These are phyloP conservation scores for Hymenoscyphus occultus DNA, from an alignment of 2,329 filamentous ascomycete genomes.

Conservation along the genomic window DNA sequence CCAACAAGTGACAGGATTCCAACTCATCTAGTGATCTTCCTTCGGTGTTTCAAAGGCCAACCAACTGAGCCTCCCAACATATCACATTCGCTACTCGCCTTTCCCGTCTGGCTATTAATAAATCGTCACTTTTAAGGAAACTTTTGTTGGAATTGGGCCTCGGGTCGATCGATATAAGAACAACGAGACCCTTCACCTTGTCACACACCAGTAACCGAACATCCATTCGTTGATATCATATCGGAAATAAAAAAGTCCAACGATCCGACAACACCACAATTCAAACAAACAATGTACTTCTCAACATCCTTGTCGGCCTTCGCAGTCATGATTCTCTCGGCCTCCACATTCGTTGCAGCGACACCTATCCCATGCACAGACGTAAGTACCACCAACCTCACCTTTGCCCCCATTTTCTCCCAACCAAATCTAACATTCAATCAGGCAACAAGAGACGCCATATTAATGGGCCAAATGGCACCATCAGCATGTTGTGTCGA, in stretches of 20 bases:
- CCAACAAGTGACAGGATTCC: background rate
- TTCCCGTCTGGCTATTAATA: background rate
- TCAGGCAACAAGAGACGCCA: conserved; percentile 24
- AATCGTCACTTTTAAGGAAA: background rate
- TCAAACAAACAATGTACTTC: conserved; percentile 19
- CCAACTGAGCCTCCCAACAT: background rate
- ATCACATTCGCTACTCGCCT: conserved; percentile 4
- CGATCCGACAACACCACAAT: background rate
- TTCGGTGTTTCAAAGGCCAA: conserved; percentile 7
- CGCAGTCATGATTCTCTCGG: conserved; percentile 17
- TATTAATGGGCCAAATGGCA: conserved; percentile 29
- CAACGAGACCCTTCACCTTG: background rate
- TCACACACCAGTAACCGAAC: background rate
- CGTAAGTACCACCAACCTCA: conserved; percentile 18
- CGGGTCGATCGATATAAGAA: conserved; percentile 1
- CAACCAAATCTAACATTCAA: conserved; percentile 9
- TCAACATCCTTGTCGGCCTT: conserved; percentile 20
- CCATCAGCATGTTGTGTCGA: conserved; percentile 31
- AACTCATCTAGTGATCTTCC: conserved; percentile 4
- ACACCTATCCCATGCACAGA: conserved; percentile 30
- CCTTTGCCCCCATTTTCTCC: background rate
- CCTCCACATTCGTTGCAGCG: conserved; percentile 20
- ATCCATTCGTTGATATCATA: background rate
- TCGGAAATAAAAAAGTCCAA: background rate
- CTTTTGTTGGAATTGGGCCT: background rate